These are phyloP conservation scores for Glonium stellatum DNA, from an alignment of 495 filamentous ascomycete genomes.

Conservation along the genomic window DNA sequence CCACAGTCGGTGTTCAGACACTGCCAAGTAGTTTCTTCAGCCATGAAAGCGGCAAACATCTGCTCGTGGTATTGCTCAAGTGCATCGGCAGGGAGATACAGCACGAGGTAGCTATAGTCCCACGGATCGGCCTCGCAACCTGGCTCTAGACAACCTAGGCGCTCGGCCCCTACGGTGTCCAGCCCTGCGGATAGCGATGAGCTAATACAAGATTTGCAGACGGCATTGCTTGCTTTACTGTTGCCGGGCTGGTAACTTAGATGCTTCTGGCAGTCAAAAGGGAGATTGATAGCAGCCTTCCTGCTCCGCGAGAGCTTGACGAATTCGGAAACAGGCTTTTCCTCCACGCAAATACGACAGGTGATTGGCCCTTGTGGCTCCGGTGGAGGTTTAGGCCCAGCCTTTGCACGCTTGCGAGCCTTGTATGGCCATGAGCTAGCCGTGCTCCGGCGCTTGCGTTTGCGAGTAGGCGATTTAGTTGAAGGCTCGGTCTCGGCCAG, in stretches of 20 bases:
- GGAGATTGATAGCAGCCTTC: neutral
- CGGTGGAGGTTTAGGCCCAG: neutral
- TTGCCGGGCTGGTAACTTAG: neutral
- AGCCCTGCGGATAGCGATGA: conserved; percentile 1
- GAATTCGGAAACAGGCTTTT: conserved; percentile 1
- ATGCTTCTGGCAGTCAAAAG: neutral
- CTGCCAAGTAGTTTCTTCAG: neutral
- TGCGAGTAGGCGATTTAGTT: neutral
- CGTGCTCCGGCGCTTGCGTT: conserved; percentile 1
- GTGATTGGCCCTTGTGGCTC: neutral
- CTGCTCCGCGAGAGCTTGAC: neutral
- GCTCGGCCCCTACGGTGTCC: neutral
- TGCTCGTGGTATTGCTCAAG: conserved; percentile 5
- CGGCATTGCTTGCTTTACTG: neutral
- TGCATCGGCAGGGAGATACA: neutral
- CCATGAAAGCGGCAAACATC: conserved; percentile 1
- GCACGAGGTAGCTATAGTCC: neutral
- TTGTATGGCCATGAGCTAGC: neutral
- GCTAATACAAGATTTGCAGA: conserved; percentile 7
- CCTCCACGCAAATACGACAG: conserved; percentile 9
- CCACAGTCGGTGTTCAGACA: conserved; percentile 1
- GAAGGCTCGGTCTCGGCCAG: neutral
- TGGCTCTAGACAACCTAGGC: neutral
- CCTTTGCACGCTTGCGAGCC: conserved; percentile 1
- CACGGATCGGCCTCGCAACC: neutral